These are phyloP conservation scores for Pulveroboletus frians DNA, from an alignment of 768 basidiomycete species.

Conservation along the genomic window DNA sequence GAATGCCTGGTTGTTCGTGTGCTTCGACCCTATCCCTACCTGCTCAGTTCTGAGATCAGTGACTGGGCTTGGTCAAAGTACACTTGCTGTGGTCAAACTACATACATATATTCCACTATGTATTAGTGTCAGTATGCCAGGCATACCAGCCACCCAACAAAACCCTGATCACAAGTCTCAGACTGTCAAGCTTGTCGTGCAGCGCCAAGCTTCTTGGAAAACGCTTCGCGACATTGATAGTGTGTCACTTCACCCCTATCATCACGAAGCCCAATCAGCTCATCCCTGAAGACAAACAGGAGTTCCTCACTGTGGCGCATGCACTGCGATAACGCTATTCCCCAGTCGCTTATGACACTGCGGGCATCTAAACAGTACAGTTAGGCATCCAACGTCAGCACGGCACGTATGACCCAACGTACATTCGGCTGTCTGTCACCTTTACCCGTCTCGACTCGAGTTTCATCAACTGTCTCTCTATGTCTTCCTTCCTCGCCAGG, in stretches of 20 bases:
- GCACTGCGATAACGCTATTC: slow-evolving; percentile 89
- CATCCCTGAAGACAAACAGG: background rate
- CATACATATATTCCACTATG: background rate
- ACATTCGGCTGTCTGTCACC: slow-evolving; percentile 92
- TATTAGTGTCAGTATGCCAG: background rate
- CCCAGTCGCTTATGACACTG: slow-evolving; percentile 94
- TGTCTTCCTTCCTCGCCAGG: slow-evolving; percentile 72
- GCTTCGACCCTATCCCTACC: too few species aligned
- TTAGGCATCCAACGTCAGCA: background rate
- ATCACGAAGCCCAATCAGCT: background rate
- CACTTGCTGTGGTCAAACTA: too few species aligned
- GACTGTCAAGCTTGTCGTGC: slow-evolving; percentile 11
- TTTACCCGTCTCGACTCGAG: slow-evolving; percentile 81
- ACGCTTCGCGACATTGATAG: slow-evolving; percentile 89
- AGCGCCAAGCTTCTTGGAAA: slow-evolving; percentile 53
- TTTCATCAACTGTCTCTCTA: slow-evolving; percentile 65
- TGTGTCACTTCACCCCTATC: slow-evolving; percentile 92
- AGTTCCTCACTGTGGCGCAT: slow-evolving; percentile 67
- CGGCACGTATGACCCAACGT: slow-evolving; percentile 27
- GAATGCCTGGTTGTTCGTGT: background rate
- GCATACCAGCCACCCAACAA: background rate
- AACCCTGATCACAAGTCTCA: background rate
- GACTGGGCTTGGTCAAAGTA: too few species aligned
- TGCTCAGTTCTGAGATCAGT: too few species aligned
- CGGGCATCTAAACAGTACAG: slow-evolving; percentile 61